Percentiles rank a stretch among this genome's conserved stretches.
phyloP scores from a whole-genome alignment of 164 flowering plant genomes.

The Vitis cinerea region DNA sequence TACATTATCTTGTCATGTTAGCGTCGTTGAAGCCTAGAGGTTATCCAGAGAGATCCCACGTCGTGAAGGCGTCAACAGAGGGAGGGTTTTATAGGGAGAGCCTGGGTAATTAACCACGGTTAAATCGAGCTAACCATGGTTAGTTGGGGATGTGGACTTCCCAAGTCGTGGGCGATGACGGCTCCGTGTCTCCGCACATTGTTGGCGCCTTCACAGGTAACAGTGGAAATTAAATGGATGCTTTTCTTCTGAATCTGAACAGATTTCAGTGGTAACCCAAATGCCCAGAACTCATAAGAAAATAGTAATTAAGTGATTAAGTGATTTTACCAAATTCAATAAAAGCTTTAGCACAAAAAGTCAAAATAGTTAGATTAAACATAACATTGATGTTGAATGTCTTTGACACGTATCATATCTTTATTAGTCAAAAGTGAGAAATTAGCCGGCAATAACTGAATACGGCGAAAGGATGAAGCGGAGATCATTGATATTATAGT shows the following conservation, averaged over 20 bases:
- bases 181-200: slow-evolving; percentile 1
- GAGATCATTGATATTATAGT: slow-evolving; percentile 3
- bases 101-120: neutral
- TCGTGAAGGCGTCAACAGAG: neutral
- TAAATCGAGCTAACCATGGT: neutral
- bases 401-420: too few species aligned
- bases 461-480: neutral
- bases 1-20: too few species aligned
- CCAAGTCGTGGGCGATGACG: neutral
- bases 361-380: too few species aligned
- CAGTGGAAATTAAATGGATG: too few species aligned
- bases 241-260: too few species aligned
- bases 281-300: too few species aligned
- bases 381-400: too few species aligned
- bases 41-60: neutral
- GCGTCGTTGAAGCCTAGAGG: neutral
- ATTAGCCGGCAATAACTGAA: neutral
- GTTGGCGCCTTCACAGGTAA: too few species aligned
- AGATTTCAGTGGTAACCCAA: too few species aligned
- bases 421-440: neutral
- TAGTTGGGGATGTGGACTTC: neutral
- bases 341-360: too few species aligned
- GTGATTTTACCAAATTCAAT: too few species aligned
- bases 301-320: too few species aligned
- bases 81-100: neutral